Conservation (phyloP, 768 basidiomycete genomes). For the Leccinum imitatum region DNA sequence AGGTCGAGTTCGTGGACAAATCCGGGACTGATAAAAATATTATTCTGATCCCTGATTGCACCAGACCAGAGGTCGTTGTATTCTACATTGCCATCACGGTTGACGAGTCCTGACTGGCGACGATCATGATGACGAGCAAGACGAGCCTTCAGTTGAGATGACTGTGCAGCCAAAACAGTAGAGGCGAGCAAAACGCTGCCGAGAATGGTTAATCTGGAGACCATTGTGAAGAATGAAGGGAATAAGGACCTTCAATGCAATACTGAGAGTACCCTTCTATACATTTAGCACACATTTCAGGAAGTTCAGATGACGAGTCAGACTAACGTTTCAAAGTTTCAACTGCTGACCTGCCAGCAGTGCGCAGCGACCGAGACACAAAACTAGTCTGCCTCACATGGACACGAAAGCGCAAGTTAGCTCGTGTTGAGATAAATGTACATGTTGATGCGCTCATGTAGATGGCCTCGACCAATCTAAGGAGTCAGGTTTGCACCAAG, state of each 20-base stretch:
- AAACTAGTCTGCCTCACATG: background rate
- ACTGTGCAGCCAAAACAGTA: slow-evolving; percentile 18
- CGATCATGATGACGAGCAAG: slow-evolving; percentile 14
- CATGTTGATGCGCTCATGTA: background rate
- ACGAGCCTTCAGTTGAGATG: slow-evolving; percentile 14
- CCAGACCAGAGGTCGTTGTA: slow-evolving; percentile 24
- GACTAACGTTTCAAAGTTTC: too few relatives aligned
- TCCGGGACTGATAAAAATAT: slow-evolving; percentile 5
- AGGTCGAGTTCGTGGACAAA: background rate
- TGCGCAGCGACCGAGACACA: background rate
- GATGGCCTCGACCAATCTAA: background rate
- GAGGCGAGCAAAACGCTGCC: slow-evolving; percentile 21
- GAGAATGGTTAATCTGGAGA: slow-evolving; percentile 18
- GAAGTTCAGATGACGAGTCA: background rate
- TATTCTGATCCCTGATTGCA: slow-evolving; percentile 8
- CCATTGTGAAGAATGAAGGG: slow-evolving; percentile 8
- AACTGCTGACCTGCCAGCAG: background rate
- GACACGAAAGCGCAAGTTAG: background rate
- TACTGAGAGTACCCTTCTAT: background rate
- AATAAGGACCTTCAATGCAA: background rate
- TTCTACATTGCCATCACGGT: slow-evolving; percentile 2
- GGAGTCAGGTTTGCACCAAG: background rate
- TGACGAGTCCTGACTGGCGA: slow-evolving; percentile 13
- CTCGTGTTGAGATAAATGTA: background rate
- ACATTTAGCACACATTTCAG: background rate